These are phyloP conservation scores for Adansonia madagascariensis DNA, from an alignment of 441 rosid species.

Conservation along the genomic window DNA sequence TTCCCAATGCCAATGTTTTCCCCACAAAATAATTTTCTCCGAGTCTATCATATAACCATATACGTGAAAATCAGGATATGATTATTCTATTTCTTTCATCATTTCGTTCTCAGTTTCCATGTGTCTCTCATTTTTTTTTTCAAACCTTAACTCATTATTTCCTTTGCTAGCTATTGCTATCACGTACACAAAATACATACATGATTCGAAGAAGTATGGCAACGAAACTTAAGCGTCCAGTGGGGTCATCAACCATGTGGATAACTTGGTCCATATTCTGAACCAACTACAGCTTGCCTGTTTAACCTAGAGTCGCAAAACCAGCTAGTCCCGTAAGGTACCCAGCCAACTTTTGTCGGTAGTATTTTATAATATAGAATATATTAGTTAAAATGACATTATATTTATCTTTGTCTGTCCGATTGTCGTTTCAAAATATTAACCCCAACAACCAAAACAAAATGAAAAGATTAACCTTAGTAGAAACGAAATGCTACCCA, in stretches of 20 bases:
- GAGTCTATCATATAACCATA: not conserved
- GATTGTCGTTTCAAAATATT: not conserved
- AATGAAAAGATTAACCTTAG: not conserved
- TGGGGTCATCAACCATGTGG: conserved; percentile 24
- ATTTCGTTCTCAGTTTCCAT: conserved; percentile 12
- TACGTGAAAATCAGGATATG: conserved; percentile 6
- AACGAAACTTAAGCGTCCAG: not conserved
- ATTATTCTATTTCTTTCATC: conserved; percentile 8
- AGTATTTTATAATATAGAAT: not conserved
- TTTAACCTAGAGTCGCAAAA: not conserved
- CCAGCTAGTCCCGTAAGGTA: not conserved
- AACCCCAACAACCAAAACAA: not conserved
- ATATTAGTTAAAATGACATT: not conserved
- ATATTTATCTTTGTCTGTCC: not conserved
- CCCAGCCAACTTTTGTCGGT: conserved; percentile 22
- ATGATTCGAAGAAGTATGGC: not conserved
- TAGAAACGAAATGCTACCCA: not conserved
- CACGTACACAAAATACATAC: not conserved
- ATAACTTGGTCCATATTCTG: conserved; percentile 17
- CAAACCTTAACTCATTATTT: conserved; percentile 9
- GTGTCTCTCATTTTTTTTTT: conserved; percentile 9
- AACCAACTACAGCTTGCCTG: not conserved
- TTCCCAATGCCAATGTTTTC: not conserved
- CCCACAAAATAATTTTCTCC: not conserved
- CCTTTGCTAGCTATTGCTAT: not conserved